phyloP scores from a whole-genome alignment of 2,329 filamentous ascomycete species.

The Huntiella omanensis region DNA sequence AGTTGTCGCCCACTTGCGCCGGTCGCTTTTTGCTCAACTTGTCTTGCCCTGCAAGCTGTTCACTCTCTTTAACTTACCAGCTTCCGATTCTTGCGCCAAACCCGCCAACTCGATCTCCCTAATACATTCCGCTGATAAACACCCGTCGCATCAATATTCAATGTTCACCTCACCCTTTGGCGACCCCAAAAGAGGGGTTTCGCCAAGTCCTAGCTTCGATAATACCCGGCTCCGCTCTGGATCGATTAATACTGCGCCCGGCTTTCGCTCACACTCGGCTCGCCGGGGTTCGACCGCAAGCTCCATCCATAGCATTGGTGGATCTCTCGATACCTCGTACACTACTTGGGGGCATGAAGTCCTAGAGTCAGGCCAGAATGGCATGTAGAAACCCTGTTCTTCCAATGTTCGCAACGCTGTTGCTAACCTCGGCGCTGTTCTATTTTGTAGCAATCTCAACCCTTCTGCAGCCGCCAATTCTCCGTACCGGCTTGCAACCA shows the following conservation, averaged over 20 bases:
- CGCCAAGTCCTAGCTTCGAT: slow-evolving; percentile 9
- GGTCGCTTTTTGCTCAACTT: no score
- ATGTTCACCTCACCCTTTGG: slow-evolving; percentile 8
- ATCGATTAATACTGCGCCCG: not conserved
- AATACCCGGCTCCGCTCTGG: not conserved
- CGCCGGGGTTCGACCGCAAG: slow-evolving; percentile 63
- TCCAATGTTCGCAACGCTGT: not conserved
- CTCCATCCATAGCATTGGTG: slow-evolving; percentile 74
- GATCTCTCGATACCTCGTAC: slow-evolving; percentile 54
- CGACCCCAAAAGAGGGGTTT: slow-evolving; percentile 6
- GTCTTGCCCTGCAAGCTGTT: not conserved
- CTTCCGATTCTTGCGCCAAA: not conserved
- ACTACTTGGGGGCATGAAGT: slow-evolving; percentile 35
- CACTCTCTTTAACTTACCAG: not conserved
- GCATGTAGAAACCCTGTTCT: slow-evolving; percentile 23
- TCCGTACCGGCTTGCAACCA: slow-evolving; percentile 69
- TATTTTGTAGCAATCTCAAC: slow-evolving; percentile 61
- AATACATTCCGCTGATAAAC: not conserved
- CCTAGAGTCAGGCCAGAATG: slow-evolving; percentile 67
- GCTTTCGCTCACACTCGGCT: slow-evolving; percentile 25
- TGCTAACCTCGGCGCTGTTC: not conserved
- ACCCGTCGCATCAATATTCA: no score
- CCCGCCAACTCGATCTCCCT: not conserved
- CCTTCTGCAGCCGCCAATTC: slow-evolving; percentile 75
- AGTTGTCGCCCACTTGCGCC: no score